Percentiles rank a stretch among this genome's conserved stretches.
These are phyloP conservation scores for Neospermospora avenae DNA, from an alignment of 2,329 filamentous ascomycete genomes.

Conservation along the genomic window DNA sequence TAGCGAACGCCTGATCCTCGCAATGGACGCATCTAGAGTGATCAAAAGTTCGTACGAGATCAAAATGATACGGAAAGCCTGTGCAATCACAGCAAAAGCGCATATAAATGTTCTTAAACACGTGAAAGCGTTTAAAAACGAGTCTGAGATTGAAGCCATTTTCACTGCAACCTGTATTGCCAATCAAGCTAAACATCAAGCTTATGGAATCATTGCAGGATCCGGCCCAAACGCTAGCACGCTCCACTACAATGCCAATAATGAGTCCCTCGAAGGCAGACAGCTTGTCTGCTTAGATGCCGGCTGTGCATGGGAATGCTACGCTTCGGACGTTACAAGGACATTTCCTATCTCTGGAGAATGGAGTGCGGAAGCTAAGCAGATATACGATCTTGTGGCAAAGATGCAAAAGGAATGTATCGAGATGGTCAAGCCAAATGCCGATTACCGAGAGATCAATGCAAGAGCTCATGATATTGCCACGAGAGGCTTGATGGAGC, in stretches of 20 bases:
- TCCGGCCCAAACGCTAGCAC: conserved; percentile 79
- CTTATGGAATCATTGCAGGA: conserved; percentile 87
- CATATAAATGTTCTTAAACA: conserved; percentile 69
- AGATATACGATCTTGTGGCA: conserved; percentile 74
- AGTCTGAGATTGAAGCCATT: conserved; percentile 78
- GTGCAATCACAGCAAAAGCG: conserved; percentile 72
- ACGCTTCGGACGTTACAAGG: conserved; percentile 86
- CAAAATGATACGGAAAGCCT: conserved; percentile 75
- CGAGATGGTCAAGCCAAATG: conserved; percentile 62
- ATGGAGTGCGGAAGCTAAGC: conserved; percentile 65
- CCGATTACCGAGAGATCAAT: conserved; percentile 69
- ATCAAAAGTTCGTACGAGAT: conserved; percentile 87
- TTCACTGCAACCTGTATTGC: conserved; percentile 72
- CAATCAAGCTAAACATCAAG: conserved; percentile 70
- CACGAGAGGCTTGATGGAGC: conserved; percentile 62
- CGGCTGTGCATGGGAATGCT: conserved; percentile 79
- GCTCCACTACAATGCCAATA: conserved; percentile 82
- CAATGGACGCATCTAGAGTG: conserved; percentile 77
- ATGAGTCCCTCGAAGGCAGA: conserved; percentile 64
- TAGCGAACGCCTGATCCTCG: conserved; percentile 54
- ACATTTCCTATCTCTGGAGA: conserved; percentile 74
- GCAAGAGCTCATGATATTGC: conserved; percentile 70
- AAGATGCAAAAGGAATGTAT: conserved; percentile 80
- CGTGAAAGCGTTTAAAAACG: conserved; percentile 63
- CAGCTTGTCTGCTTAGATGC: conserved; percentile 83